These are phyloP conservation scores for Exophiala xenobiotica DNA, from an alignment of 2,329 filamentous ascomycete genomes.

Conservation along the genomic window DNA sequence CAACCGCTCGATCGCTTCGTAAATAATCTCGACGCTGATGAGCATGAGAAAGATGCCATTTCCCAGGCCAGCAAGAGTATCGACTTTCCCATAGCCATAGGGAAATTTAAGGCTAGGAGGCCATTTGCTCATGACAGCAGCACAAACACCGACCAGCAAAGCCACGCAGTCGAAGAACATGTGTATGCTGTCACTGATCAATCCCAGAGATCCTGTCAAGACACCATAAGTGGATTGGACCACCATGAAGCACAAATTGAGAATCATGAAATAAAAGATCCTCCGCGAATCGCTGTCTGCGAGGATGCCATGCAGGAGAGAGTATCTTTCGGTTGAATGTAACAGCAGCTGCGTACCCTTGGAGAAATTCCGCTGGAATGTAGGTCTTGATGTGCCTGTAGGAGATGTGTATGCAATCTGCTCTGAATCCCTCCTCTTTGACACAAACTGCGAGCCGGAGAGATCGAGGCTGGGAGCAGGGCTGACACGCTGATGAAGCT, in stretches of 20 bases:
- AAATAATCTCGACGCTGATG: slow-evolving; percentile 92
- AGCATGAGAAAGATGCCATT: slow-evolving; percentile 97
- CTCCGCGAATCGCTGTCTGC: slow-evolving; percentile 88
- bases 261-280: slow-evolving; percentile 96
- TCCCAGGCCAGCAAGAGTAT: slow-evolving; percentile 92
- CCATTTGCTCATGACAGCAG: slow-evolving; percentile 95
- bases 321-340: slow-evolving; percentile 66
- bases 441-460: slow-evolving; percentile 11
- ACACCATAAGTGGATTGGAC: slow-evolving; percentile 94
- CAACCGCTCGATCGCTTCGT: slow-evolving; percentile 86
- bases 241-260: slow-evolving; percentile 94
- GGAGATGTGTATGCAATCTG: slow-evolving; percentile 18
- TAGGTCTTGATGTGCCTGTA: slow-evolving; percentile 6
- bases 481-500: slow-evolving; percentile 17
- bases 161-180: slow-evolving; percentile 99
- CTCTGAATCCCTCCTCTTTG: slow-evolving; percentile 22
- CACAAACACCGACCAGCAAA: slow-evolving; percentile 82
- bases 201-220: slow-evolving; percentile 83
- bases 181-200: slow-evolving; percentile 97
- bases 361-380: slow-evolving; percentile 32
- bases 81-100: slow-evolving; percentile 86
- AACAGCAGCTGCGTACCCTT: slow-evolving; percentile 71
- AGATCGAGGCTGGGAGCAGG: slow-evolving; percentile 18
- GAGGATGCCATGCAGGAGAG: slow-evolving; percentile 80
- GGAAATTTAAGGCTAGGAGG: slow-evolving; percentile 84